Evolutionary conservation across 345 rosid genomes (phyloP), one percentile per base, ranked within the genome.

Genomic region (Alliaria petiolata): DNA sequence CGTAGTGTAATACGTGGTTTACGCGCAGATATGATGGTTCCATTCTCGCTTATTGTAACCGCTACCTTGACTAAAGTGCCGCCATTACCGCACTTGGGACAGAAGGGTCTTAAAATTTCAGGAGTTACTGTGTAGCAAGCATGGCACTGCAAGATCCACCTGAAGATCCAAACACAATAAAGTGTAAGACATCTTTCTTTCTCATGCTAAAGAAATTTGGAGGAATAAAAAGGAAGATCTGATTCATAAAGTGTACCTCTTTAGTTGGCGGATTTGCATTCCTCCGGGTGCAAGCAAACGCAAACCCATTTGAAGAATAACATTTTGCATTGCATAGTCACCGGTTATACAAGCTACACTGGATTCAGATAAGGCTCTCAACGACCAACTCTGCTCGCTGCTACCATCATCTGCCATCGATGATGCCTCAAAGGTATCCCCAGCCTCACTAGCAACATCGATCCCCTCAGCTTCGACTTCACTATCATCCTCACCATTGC

Each of bases 281-380:
- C 98, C 99, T 38, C 92, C 92, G 7, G 97, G 89, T 60, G 97
- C 98, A 67, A 91, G 78, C 42, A 95, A 78, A 36, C 98, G 87
- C 66, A 95, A 86, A 19, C 98, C 99, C 90, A 95, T 89, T 85
- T 89, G 99, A 65, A 95, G 86, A 56, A 95, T 85, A 76, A 89
- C 98, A 78, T 95, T 95, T 80, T 95, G 98, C 98, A 91, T 91
- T 1, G 99, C 98, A 76, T 66, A 92, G 80, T 95, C 99, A 67
- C 89, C 82, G 54, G 98, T 95, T 56, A 95, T 82, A 75, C 99
- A 91, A 66, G 97, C 98, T 14, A 95, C 89, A 70, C 84, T 87
- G n/a, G 99, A 95, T 74, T 95, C 98, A 0, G 99, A 88, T 31
- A 95, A 78, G 17, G 96, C 89, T 78, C 93, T 89, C 72, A 85